Base-by-base conservation (phyloP, 345 rosid species). In the Aquilaria yunnanensis region DNA sequence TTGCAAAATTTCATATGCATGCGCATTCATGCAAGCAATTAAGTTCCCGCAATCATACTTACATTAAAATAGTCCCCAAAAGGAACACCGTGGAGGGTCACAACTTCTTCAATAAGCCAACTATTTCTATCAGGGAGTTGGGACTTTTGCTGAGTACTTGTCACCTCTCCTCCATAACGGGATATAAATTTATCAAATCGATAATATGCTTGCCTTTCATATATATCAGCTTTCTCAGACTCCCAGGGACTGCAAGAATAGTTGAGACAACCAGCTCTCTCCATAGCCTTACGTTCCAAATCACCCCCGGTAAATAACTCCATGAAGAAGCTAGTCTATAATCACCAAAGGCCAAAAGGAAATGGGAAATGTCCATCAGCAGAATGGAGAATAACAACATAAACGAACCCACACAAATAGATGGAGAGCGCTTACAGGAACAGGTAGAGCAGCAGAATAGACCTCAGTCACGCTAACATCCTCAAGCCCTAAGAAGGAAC, bases 201-300 rank as follows among this genome's bases (percentile, higher is more conserved):
- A 77, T 78, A 94, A 77, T 76, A 79, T 60, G 83, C 77, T 75
- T 94, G 99, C 73, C 99, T 85, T 77, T 86, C 92, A 47, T 77
- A 82, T 46, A 83, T 78, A 66, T 88, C 94, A 55, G 70, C 74
- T 67, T 84, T 94, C 84, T 88, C 97, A 46, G 85, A 79, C 60
- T 94, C 99, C 99, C 99, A 90, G 34, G 88, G 90, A 48, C 88
- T 84, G 68, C 72, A 82, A 53, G 97, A 90, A 78, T 94, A 90
- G 74, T 80, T 77, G 47, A 90, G 83, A 74, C 89, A 86, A 70
- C 96, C 92, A 55, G 90, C 82, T 81, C 78, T 86, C 80, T 90
- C 97, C 96, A 94, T 86, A 10, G 85, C 85, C 75, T 72, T 83
- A 32, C 77, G 83, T 70, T 90, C 97, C 72, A 90, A 65, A 57